A percentile compares a stretch with the other conserved stretches of the same genome.
Conservation (phyloP, 148 eudicot genomes). For the Oxyria digyna region DNA sequence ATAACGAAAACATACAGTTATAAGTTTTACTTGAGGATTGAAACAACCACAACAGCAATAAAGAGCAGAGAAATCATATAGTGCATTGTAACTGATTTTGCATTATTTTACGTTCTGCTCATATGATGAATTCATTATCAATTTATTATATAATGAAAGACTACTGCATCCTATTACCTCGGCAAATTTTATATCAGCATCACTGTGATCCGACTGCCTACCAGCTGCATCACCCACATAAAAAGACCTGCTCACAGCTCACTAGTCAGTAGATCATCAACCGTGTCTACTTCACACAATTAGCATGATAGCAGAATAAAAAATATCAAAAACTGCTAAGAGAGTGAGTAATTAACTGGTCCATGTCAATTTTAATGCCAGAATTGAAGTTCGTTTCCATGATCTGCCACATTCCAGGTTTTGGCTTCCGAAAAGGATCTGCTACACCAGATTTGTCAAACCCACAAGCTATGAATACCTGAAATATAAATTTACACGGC, state of each 20-base stretch:
- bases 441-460: conserved; percentile 29
- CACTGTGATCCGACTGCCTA: conserved; percentile 65
- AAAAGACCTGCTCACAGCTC: conserved; percentile 50
- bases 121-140: too few species aligned
- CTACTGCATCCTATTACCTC: conserved; percentile 30
- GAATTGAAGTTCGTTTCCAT: conserved; percentile 85
- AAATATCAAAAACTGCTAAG: not conserved
- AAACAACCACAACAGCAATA: not conserved
- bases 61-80: too few species aligned
- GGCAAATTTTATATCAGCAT: conserved; percentile 84
- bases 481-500: conserved; percentile 7
- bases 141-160: too few species aligned
- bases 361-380: conserved; percentile 74
- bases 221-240: conserved; percentile 99
- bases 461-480: conserved; percentile 96
- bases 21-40: not conserved
- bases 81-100: too few species aligned
- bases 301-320: not conserved
- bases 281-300: too few species aligned
- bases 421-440: conserved; percentile 79
- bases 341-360: conserved; percentile 34
- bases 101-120: too few species aligned
- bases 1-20: not conserved
- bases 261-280: too few species aligned
- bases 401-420: conserved; percentile 89